Percentiles rank a stretch among this genome's conserved stretches.
These are phyloP conservation scores for Abrus precatorius DNA, from an alignment of 306 rosid genomes.

Conservation along the genomic window DNA sequence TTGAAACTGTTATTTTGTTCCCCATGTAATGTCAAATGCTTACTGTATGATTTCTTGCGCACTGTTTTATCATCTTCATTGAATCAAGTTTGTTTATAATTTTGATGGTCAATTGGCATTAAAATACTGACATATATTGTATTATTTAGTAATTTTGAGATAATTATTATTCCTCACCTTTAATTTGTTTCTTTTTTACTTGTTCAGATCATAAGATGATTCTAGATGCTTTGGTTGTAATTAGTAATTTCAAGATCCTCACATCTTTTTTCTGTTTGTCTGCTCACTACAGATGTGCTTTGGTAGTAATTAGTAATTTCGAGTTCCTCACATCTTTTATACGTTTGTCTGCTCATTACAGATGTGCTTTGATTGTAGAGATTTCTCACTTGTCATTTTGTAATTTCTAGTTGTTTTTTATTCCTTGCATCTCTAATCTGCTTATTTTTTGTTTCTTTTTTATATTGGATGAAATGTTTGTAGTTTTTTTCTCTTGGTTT, in stretches of 20 bases:
- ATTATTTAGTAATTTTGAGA: conserved; percentile 16
- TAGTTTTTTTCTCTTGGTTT: conserved; percentile 15
- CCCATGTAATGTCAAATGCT: background rate
- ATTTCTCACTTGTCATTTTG: conserved; percentile 4
- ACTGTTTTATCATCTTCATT: conserved; percentile 11
- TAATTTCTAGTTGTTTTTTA: conserved; percentile 5
- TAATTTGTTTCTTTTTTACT: conserved; percentile 9
- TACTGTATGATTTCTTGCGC: background rate
- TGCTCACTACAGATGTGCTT: background rate
- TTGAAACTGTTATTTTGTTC: conserved; percentile 11
- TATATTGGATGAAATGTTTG: conserved; percentile 14
- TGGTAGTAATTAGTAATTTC: background rate
- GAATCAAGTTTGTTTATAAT: background rate
- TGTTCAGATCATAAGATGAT: conserved; percentile 23
- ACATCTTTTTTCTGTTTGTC: conserved; percentile 2
- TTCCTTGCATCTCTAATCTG: conserved; percentile 24
- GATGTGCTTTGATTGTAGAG: conserved; percentile 1
- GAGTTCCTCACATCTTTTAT: background rate
- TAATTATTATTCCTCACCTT: conserved; percentile 6
- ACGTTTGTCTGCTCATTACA: conserved; percentile 7
- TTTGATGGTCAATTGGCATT: conserved; percentile 19
- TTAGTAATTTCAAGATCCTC: background rate
- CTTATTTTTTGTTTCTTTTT: conserved; percentile 31
- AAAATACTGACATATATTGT: conserved; percentile 23
- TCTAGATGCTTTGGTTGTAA: background rate